A percentile compares a stretch with the other conserved stretches of the same genome.
Conservation (phyloP, 805 yeast genomes). For the Kodamaea jinghongensis region DNA sequence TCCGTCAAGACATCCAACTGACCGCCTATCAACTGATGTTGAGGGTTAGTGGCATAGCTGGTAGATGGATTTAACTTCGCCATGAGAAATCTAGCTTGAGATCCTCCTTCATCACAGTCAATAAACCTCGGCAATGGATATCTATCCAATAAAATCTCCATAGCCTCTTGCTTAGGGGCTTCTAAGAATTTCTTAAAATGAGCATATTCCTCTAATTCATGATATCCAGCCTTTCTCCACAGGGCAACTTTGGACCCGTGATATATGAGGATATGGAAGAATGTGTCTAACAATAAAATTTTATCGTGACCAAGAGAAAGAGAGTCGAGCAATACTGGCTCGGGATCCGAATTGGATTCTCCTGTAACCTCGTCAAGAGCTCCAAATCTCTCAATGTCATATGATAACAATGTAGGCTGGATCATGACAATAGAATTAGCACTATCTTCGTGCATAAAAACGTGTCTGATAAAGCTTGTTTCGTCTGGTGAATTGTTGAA, state of each 20-base stretch:
- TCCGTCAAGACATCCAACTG: constrained; percentile 50
- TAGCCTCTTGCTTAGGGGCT: constrained; percentile 63
- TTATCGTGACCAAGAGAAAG: constrained; percentile 56
- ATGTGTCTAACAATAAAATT: constrained; percentile 61
- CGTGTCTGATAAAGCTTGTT: constrained; percentile 61
- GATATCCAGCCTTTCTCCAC: constrained; percentile 66
- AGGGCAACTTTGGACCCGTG: constrained; percentile 67
- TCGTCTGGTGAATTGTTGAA: constrained; percentile 74
- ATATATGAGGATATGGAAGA: constrained; percentile 64
- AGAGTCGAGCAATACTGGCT: constrained; percentile 63
- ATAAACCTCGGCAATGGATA: constrained; percentile 72
- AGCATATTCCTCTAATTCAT: constrained; percentile 56
- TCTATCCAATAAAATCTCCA: constrained; percentile 60
- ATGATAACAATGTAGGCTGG: constrained; percentile 64
- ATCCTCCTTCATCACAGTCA: constrained; percentile 74
- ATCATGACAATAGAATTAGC: constrained; percentile 62
- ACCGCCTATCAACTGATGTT: constrained; percentile 23
- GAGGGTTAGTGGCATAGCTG: constrained; percentile 44
- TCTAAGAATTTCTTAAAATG: constrained; percentile 59
- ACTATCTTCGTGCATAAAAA: constrained; percentile 60
- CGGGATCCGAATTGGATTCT: constrained; percentile 44
- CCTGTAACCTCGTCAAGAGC: constrained; percentile 28
- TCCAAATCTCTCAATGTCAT: constrained; percentile 47
- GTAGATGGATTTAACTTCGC: constrained; percentile 69
- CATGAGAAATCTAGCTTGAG: constrained; percentile 69